A percentile compares a stretch with the other conserved stretches of the same genome.
Conservation (phyloP, 2,329 filamentous ascomycete species). For the Hymenoscyphus infarciens region DNA sequence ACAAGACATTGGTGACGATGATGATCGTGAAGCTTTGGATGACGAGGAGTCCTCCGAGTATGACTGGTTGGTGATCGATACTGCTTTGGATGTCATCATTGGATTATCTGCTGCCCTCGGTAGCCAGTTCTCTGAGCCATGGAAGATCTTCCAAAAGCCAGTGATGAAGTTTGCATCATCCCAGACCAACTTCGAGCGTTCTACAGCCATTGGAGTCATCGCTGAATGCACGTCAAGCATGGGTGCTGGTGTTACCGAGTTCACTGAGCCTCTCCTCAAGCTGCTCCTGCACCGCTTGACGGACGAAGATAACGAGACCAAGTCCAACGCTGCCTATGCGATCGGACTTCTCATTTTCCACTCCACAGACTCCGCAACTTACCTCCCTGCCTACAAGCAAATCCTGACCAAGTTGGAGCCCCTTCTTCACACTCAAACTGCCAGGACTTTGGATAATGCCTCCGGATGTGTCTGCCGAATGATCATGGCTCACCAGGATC, state of each 20-base stretch:
- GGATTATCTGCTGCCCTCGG: constrained; percentile 82
- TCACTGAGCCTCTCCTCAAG: constrained; percentile 72
- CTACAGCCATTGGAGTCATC: constrained; percentile 84
- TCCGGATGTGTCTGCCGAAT: constrained; percentile 88
- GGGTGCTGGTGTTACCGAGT: constrained; percentile 74
- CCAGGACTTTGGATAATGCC: constrained; percentile 86
- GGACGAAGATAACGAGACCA: constrained; percentile 87
- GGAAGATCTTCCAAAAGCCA: constrained; percentile 94
- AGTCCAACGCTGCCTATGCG: constrained; percentile 93
- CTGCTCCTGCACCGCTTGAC: constrained; percentile 80
- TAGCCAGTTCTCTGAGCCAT: constrained; percentile 75
- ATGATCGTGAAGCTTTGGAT: constrained; percentile 63
- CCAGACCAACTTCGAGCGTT: constrained; percentile 81
- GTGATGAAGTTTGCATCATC: constrained; percentile 85
- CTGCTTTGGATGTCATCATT: constrained; percentile 84
- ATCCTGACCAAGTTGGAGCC: constrained; percentile 86
- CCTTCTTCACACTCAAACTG: constrained; percentile 71
- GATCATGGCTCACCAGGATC: constrained; percentile 84
- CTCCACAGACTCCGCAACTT: constrained; percentile 67
- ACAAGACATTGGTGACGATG: constrained; percentile 80
- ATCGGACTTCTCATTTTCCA: constrained; percentile 80
- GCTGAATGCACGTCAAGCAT: constrained; percentile 88
- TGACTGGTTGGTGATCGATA: constrained; percentile 96
- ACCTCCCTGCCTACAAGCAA: constrained; percentile 69
- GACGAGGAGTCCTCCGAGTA: constrained; percentile 79